Evolutionary conservation across 2,329 filamentous ascomycete genomes (phyloP).

Genomic region (Colletotrichum orchidophilum): DNA sequence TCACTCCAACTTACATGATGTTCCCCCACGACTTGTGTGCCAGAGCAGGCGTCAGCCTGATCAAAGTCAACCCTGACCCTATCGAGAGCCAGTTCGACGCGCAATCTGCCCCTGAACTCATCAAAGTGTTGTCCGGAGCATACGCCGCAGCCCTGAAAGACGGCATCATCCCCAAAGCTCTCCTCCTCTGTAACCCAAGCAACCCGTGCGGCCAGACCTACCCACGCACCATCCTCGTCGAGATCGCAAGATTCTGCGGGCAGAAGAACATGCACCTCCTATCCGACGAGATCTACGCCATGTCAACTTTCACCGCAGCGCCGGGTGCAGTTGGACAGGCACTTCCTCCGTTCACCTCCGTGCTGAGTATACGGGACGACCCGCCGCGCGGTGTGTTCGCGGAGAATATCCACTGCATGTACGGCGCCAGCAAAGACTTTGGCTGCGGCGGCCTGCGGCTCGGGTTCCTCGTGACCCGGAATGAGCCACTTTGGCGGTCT

Average conservation of each 20-base stretch:
- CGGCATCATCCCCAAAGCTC: background rate
- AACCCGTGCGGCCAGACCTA: constrained; percentile 10
- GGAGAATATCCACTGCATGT: constrained; percentile 15
- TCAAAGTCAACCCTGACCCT: background rate
- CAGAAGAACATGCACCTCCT: constrained; percentile 9
- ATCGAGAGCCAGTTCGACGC: constrained; percentile 7
- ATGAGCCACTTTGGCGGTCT: background rate
- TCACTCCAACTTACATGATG: constrained; percentile 20
- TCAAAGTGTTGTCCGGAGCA: background rate
- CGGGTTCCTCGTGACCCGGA: constrained; percentile 14
- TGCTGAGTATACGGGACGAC: constrained; percentile 8
- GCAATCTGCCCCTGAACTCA: background rate
- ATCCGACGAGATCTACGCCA: constrained; percentile 12
- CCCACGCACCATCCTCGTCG: background rate
- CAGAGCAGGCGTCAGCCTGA: background rate
- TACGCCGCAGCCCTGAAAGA: background rate
- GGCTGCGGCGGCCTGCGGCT: constrained; percentile 10
- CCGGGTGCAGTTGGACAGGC: background rate
- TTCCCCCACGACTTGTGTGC: constrained; percentile 1
- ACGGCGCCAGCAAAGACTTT: constrained; percentile 21
- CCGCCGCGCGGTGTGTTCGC: background rate
- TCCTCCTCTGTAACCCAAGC: constrained; percentile 23
- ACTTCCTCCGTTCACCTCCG: background rate
- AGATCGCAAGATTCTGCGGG: constrained; percentile 3
- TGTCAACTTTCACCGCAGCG: background rate